These are phyloP conservation scores for Moniliophthora roreri DNA, from an alignment of 1,284 basidiomycete genomes.

Conservation along the genomic window DNA sequence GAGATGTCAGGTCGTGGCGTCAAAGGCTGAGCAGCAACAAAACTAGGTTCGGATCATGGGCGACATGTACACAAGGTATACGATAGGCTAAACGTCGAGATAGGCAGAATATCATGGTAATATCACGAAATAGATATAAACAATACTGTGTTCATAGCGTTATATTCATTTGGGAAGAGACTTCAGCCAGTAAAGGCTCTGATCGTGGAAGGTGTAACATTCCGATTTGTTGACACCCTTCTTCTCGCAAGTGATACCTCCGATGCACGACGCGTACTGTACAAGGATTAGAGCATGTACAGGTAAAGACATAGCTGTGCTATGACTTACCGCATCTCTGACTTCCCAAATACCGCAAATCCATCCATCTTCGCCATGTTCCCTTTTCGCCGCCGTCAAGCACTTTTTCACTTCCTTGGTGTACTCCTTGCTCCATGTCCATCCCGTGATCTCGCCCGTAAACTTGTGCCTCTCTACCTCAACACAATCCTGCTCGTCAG, in stretches of 20 bases:
- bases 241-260: conserved; percentile 2
- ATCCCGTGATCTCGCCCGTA: neutral
- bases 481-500: neutral
- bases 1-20: conserved; percentile 35
- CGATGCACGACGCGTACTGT: neutral
- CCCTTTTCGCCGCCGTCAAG: neutral
- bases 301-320: neutral
- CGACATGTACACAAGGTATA: neutral
- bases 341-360: neutral
- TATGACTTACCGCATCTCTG: neutral
- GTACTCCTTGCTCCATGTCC: conserved; percentile 2
- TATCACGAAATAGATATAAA: too few relatives aligned
- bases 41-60: conserved; percentile 23
- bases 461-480: neutral
- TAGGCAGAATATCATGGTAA: too few relatives aligned
- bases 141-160: too few relatives aligned
- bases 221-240: neutral
- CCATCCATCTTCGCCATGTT: neutral
- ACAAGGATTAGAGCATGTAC: too few relatives aligned
- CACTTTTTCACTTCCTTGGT: conserved; percentile 3
- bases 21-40: conserved; percentile 29
- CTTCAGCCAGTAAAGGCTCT: neutral
- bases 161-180: neutral
- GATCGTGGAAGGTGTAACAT: conserved; percentile 1
- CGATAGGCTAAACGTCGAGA: too few relatives aligned